Conservation (phyloP, 768 basidiomycete genomes). For the Neoboletus magnificus region DNA sequence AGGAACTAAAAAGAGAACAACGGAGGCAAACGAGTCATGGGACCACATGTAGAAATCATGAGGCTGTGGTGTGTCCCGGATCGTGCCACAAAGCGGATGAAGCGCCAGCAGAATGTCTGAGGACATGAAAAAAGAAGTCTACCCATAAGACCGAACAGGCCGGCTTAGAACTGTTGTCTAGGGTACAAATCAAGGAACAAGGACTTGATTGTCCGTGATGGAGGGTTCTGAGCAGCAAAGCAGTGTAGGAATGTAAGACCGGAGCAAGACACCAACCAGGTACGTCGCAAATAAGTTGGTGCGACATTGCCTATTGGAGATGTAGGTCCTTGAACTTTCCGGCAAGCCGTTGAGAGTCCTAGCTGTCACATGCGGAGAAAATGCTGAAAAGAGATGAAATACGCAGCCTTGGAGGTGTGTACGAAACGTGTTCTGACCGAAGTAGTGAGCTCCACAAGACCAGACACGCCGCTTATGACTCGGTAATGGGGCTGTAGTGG, state of each 20-base stretch:
- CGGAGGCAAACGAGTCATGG: not conserved
- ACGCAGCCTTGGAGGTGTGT: not conserved
- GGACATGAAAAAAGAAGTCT: slow-evolving; percentile 14
- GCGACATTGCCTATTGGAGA: slow-evolving; percentile 15
- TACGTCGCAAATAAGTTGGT: slow-evolving; percentile 14
- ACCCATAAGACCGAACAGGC: not conserved
- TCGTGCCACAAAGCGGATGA: slow-evolving; percentile 30
- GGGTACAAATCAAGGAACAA: not conserved
- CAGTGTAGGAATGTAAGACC: slow-evolving; percentile 5
- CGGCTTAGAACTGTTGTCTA: not conserved
- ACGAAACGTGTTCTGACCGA: too few species aligned
- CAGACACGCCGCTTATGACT: not conserved
- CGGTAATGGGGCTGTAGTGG: not conserved
- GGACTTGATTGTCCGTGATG: not conserved
- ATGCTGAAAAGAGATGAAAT: slow-evolving; percentile 11
- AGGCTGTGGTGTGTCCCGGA: slow-evolving; percentile 29
- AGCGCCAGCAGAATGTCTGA: slow-evolving; percentile 20
- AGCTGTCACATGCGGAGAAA: slow-evolving; percentile 16
- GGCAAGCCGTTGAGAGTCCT: slow-evolving; percentile 8
- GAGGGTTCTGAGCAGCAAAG: slow-evolving; percentile 3
- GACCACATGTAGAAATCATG: slow-evolving; percentile 5
- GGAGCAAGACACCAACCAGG: slow-evolving; percentile 22
- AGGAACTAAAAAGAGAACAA: not conserved
- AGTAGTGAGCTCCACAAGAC: not conserved
- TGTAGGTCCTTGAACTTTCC: slow-evolving; percentile 1